phyloP scores from a whole-genome alignment of 768 basidiomycete genomes.

The Hericium rajendrae region DNA sequence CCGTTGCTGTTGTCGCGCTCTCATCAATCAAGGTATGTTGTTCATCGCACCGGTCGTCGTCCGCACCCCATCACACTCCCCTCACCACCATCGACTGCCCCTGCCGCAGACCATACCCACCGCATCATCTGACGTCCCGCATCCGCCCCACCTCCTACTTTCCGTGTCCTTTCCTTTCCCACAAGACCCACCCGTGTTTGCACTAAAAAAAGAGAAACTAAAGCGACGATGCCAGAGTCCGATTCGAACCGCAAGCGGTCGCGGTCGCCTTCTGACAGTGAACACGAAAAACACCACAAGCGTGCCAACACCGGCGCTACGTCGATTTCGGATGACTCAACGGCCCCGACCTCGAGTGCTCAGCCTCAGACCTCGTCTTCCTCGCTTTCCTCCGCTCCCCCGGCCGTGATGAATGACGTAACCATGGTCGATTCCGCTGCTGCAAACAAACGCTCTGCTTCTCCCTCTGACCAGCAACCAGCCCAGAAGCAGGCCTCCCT shows the following conservation, averaged over 20 bases:
- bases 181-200: constrained; percentile 24
- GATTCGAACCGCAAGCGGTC: constrained; percentile 80
- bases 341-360: constrained; percentile 30
- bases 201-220: constrained; percentile 26
- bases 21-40: constrained; percentile 11
- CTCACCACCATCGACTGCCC: constrained; percentile 16
- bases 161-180: constrained; percentile 21
- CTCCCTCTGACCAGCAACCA: constrained; percentile 28
- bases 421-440: constrained; percentile 47
- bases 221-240: constrained; percentile 74
- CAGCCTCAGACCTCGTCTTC: constrained; percentile 33
- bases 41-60: constrained; percentile 7
- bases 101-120: constrained; percentile 13
- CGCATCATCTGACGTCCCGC: constrained; percentile 11
- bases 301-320: constrained; percentile 74
- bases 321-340: constrained; percentile 32
- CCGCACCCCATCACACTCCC: constrained; percentile 22
- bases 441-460: constrained; percentile 33
- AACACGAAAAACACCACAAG: constrained; percentile 72
- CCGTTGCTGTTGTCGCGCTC: constrained; percentile 2
- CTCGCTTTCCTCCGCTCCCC: constrained; percentile 25
- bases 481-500: constrained; percentile 42
- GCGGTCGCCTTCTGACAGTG: constrained; percentile 75
- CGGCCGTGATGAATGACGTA: constrained; percentile 37
- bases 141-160: constrained; percentile 14